Evolutionary conservation across 192 early-diverging fungal species (phyloP).

Genomic region (Kappamyces sp.): DNA sequence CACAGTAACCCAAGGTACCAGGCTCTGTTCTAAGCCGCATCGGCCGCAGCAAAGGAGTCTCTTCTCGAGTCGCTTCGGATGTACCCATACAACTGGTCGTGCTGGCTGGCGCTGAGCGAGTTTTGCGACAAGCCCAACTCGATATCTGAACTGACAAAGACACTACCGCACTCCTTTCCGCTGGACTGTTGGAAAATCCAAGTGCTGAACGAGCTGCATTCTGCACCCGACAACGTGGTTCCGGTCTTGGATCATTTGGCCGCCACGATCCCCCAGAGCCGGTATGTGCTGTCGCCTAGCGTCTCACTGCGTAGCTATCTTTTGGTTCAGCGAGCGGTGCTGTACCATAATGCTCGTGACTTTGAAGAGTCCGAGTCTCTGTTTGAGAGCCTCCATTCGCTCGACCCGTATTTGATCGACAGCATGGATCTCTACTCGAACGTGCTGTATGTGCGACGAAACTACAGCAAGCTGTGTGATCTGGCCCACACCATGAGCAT

Average conservation of each 20-base stretch:
- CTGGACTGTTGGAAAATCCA: slow-evolving; percentile 16
- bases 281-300: slow-evolving; percentile 9
- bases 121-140: slow-evolving; percentile 14
- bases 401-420: slow-evolving; percentile 77
- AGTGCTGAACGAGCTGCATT: background rate
- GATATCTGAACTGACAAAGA: slow-evolving; percentile 5
- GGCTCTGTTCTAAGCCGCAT: too few species aligned
- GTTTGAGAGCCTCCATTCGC: slow-evolving; percentile 64
- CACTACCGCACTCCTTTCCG: slow-evolving; percentile 15
- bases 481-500: slow-evolving; percentile 68
- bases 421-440: slow-evolving; percentile 81
- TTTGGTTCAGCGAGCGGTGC: background rate
- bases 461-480: slow-evolving; percentile 61
- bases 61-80: slow-evolving; percentile 60
- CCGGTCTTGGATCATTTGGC: background rate
- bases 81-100: slow-evolving; percentile 87
- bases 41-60: slow-evolving; percentile 1
- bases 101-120: slow-evolving; percentile 74
- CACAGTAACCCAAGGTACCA: too few species aligned
- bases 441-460: slow-evolving; percentile 74
- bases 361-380: slow-evolving; percentile 60
- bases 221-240: background rate
- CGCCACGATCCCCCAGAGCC: slow-evolving; percentile 33
- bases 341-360: slow-evolving; percentile 34
- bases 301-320: slow-evolving; percentile 12